These are phyloP conservation scores for Saccharomycopsis sp. DNA, from an alignment of 805 yeast species.

Conservation along the genomic window DNA sequence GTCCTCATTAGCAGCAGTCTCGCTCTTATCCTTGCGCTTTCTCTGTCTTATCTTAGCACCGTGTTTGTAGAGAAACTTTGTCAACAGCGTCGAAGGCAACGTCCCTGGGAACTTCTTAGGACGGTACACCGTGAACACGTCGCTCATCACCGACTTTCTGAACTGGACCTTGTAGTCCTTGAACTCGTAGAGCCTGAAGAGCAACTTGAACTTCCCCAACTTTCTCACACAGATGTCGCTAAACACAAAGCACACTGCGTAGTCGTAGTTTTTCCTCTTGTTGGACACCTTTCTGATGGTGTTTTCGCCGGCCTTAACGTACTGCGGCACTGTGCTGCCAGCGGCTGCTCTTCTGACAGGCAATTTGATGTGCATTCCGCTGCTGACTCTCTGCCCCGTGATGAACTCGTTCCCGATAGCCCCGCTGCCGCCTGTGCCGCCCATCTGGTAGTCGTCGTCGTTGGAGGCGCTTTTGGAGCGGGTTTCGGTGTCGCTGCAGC, in stretches of 20 bases:
- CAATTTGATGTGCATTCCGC: slow-evolving; percentile 20
- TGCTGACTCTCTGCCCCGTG: slow-evolving; percentile 14
- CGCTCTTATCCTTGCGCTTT: slow-evolving; percentile 22
- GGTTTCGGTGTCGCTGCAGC: not conserved
- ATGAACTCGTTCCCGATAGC: slow-evolving; percentile 5
- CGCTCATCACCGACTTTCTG: slow-evolving; percentile 21
- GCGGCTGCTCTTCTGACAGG: slow-evolving; percentile 17
- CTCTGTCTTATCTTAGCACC: slow-evolving; percentile 31
- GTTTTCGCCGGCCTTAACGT: slow-evolving; percentile 17
- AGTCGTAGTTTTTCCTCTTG: slow-evolving; percentile 16
- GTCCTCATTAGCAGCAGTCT: slow-evolving; percentile 15
- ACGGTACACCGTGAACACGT: slow-evolving; percentile 26
- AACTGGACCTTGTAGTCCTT: slow-evolving; percentile 23
- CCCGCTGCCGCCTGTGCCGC: not conserved
- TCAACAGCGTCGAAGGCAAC: slow-evolving; percentile 25
- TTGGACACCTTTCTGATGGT: not conserved
- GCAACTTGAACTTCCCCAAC: slow-evolving; percentile 25
- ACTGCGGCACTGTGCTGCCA: slow-evolving; percentile 17
- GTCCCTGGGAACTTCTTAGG: slow-evolving; percentile 32
- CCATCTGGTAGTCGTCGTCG: slow-evolving; percentile 2
- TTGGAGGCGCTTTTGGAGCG: not conserved
- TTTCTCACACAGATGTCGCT: slow-evolving; percentile 28
- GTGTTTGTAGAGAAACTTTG: slow-evolving; percentile 27
- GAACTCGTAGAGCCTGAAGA: slow-evolving; percentile 28
- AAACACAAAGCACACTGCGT: slow-evolving; percentile 28